phyloP scores from a whole-genome alignment of 2,329 filamentous ascomycete genomes.

The Dothideomycetes sp. region DNA sequence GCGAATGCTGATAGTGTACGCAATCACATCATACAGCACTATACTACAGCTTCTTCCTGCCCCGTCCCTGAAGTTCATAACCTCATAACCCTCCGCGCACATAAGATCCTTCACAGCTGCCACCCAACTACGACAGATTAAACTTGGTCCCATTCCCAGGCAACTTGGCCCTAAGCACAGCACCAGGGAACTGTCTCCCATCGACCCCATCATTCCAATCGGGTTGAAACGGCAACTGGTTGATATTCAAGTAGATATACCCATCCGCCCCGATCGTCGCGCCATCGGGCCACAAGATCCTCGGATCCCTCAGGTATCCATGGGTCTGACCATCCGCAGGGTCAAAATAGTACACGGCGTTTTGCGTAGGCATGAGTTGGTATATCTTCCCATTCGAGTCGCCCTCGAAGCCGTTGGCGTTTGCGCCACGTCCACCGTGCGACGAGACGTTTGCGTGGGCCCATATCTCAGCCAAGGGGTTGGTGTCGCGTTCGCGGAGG shows the following conservation, averaged over 20 bases:
- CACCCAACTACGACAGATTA: constrained; percentile 1
- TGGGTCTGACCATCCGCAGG: constrained; percentile 24
- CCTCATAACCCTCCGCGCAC: too few species aligned
- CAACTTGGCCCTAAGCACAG: constrained; percentile 33
- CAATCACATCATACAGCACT: too few species aligned
- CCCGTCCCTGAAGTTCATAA: too few species aligned
- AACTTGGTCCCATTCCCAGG: constrained; percentile 31
- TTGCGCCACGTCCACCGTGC: constrained; percentile 34
- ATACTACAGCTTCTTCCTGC: too few species aligned
- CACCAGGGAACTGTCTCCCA: constrained; percentile 29
- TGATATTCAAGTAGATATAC: constrained; percentile 39
- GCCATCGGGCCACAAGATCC: constrained; percentile 34
- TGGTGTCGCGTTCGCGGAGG: constrained; percentile 19
- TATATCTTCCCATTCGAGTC: constrained; percentile 34
- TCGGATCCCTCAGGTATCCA: constrained; percentile 29
- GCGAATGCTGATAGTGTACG: too few species aligned
- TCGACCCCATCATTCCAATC: constrained; percentile 38
- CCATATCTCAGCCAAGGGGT: constrained; percentile 26
- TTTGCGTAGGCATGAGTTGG: constrained; percentile 35
- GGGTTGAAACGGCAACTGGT: constrained; percentile 38
- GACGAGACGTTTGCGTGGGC: constrained; percentile 35
- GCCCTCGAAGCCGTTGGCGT: constrained; percentile 35
- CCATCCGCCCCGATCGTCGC: constrained; percentile 31
- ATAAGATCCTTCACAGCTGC: too few species aligned
- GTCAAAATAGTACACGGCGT: constrained; percentile 35